Base-by-base conservation (phyloP, 108 stramenopile genomes). In the Parietichytrium sp. region DNA sequence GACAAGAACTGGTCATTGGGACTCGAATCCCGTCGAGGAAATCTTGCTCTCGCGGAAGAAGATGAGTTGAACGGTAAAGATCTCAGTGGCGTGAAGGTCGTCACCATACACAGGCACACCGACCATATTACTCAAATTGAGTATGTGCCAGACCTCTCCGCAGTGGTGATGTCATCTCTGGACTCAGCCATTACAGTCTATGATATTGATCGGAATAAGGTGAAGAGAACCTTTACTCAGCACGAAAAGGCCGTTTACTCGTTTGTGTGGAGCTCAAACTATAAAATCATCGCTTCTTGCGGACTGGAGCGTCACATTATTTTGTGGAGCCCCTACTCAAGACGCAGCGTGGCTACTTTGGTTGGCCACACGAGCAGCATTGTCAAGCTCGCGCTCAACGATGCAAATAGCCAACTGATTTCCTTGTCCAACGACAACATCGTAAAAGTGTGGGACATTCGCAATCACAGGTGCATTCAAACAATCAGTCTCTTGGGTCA, bases 171-270 rank as follows among this genome's bases (percentile, higher is more conserved):
- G 42, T 83, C 55, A 26, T 53, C 83, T 31, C 36, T 85, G 45
- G 86, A 87, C 38, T 53, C 54, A 42, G 80, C 54, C 33, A 54
- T 87, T 1, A 80, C 79, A 27, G 53, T 87, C 47, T 79, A 85
- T 48, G 85, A 87, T 55, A 52, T 87, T 47, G 51, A 54, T 33
- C 80, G 85, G 79, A 54, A 47, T 18, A 26, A 52, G 25, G 29
- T 79, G 12, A 79, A 82, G 49, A 25, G 86, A 16, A 80, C 84
- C 3, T 87, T 85, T 78, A 27, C 6, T 0, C 78, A 78, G 3
- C 84, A 87, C 79, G 42, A 47, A 36, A 82, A 85, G 29, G 80
- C 81, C 12, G 84, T 86, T n/a, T 85, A 85, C 72, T 29, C 82
- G 16, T 85, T 86, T 29, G 82, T 51, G 15, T 86, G 82, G 77